A percentile compares a stretch with the other conserved stretches of the same genome.
Evolutionary conservation across 345 rosid species (phyloP).

Genomic region (Rubroshorea leprosula): DNA sequence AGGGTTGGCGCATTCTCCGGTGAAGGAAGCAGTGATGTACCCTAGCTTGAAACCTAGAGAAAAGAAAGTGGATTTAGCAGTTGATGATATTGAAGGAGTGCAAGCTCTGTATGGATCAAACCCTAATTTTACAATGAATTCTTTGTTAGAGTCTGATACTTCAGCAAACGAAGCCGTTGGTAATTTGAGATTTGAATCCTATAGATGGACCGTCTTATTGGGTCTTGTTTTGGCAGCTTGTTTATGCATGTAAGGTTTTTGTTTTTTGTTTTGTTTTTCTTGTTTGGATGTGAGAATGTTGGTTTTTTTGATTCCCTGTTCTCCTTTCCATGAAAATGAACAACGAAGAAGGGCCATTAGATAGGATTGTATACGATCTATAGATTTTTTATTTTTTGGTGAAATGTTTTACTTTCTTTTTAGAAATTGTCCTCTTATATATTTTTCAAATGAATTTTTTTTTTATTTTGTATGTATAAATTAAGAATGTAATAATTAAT

Average conservation of each 20-base stretch:
- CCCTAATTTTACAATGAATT: conserved; percentile 50
- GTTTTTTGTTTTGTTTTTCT: neutral
- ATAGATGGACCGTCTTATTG: conserved; percentile 10
- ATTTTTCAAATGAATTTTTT: no score
- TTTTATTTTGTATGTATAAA: no score
- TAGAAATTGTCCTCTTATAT: no score
- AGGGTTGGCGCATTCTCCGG: conserved; percentile 60
- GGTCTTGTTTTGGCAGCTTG: conserved; percentile 9
- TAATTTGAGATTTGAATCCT: conserved; percentile 22
- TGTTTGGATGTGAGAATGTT: neutral
- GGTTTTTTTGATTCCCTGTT: neutral
- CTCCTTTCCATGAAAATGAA: neutral
- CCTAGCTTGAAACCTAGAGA: conserved; percentile 78
- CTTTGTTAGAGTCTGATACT: conserved; percentile 58
- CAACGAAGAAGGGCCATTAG: no score
- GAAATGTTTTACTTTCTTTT: no score
- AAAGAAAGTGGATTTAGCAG: conserved; percentile 45
- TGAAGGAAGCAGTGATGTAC: conserved; percentile 74
- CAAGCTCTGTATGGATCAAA: conserved; percentile 80
- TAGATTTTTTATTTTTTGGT: no score
- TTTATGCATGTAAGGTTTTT: conserved; percentile 1
- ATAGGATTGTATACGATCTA: no score
- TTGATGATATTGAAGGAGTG: conserved; percentile 63
- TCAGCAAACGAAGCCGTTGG: conserved; percentile 36
- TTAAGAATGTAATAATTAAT: no score